Conservation (phyloP, 495 filamentous ascomycete genomes). For the Saxophila tyrrhenica region DNA sequence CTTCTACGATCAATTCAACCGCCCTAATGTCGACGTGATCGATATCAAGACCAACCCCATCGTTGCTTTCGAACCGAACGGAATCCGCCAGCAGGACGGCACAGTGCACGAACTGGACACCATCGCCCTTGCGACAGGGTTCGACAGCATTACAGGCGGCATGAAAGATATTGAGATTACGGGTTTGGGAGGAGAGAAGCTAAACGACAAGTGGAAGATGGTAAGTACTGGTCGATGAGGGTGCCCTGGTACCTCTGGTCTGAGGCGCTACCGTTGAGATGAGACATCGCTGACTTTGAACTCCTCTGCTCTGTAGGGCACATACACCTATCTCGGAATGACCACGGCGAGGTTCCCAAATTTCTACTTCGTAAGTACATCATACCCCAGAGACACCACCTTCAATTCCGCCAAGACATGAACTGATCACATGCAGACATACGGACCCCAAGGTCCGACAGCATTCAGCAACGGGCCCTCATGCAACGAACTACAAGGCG, state of each 20-base stretch:
- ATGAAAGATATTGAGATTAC: constrained; percentile 37
- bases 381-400: no score
- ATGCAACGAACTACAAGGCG: constrained; percentile 40
- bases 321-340: constrained; percentile 42
- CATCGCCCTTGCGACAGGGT: constrained; percentile 42
- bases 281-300: no score
- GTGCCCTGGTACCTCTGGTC: no score
- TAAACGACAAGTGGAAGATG: constrained; percentile 39
- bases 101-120: constrained; percentile 36
- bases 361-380: no score
- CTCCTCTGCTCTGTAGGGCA: no score
- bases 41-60: constrained; percentile 39
- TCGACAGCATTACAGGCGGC: constrained; percentile 42
- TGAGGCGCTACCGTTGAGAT: no score
- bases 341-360: constrained; percentile 40
- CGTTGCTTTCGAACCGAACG: constrained; percentile 34
- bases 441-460: constrained; percentile 40
- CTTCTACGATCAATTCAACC: constrained; percentile 49
- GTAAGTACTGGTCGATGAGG: no score
- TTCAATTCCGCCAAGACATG: no score
- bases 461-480: constrained; percentile 43
- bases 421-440: no score
- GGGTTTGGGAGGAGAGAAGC: constrained; percentile 28
- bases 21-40: constrained; percentile 42
- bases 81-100: constrained; percentile 33